A percentile compares a stretch with the other conserved stretches of the same genome.
Evolutionary conservation across 495 filamentous ascomycete genomes (phyloP).

Genomic region (Filosporella fistucella): DNA sequence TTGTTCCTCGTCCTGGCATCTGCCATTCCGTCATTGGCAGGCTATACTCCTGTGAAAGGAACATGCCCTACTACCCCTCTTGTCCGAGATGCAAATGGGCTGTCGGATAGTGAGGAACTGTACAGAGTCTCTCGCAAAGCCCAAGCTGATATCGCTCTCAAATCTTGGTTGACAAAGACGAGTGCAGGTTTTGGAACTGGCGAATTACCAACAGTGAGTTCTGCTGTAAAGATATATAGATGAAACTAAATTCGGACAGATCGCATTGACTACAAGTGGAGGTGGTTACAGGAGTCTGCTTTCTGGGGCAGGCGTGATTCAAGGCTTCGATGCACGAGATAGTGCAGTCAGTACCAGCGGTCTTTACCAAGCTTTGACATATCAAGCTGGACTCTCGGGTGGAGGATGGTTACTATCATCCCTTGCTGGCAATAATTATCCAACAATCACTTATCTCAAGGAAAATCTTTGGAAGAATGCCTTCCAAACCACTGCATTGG

Average conservation of each 20-base stretch:
- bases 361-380: conserved; percentile 40
- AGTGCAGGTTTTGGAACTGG: conserved; percentile 25
- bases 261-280: conserved; percentile 38
- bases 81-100: conserved; percentile 16
- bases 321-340: conserved; percentile 37
- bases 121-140: conserved; percentile 31
- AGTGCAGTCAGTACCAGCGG: conserved; percentile 32
- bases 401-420: conserved; percentile 42
- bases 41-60: conserved; percentile 13
- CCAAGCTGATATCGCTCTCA: conserved; percentile 28
- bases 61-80: conserved; percentile 19
- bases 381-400: conserved; percentile 40
- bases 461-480: conserved; percentile 33
- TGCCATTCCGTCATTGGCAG: background rate
- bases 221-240: conserved; percentile 14
- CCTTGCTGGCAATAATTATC: conserved; percentile 37
- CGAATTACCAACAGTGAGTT: conserved; percentile 15
- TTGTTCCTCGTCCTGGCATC: conserved; percentile 4
- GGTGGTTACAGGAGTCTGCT: conserved; percentile 41
- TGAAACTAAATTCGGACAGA: background rate
- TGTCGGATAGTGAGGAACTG: conserved; percentile 17
- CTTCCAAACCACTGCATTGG: conserved; percentile 28
- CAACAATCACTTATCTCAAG: conserved; percentile 33
- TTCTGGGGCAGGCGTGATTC: conserved; percentile 39
- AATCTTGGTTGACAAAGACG: conserved; percentile 32